Conservation (phyloP, 306 rosid genomes). For the Arachis stenosperma region DNA sequence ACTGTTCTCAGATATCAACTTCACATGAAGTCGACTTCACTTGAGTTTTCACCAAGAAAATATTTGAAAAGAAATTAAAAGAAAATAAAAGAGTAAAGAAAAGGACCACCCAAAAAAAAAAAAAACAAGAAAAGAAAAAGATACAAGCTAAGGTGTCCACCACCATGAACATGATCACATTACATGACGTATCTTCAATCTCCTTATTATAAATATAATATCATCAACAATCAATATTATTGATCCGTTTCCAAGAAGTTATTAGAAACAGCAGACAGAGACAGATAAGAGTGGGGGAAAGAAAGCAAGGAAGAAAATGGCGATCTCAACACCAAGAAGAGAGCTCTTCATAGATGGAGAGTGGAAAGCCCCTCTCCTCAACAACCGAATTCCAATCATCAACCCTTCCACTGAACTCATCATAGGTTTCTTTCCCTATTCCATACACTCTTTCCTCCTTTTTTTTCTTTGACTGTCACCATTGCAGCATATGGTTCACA, state of each 20-base stretch:
- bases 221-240: background rate
- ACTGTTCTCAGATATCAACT: no score
- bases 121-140: no score
- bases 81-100: no score
- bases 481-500: background rate
- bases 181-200: background rate
- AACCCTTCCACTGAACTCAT: constrained; percentile 64
- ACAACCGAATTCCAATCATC: constrained; percentile 70
- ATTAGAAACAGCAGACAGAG: background rate
- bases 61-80: no score
- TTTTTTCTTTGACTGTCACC: constrained; percentile 8
- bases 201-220: background rate
- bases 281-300: background rate
- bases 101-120: no score
- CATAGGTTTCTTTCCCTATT: constrained; percentile 46
- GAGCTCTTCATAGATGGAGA: constrained; percentile 73
- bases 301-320: constrained; percentile 45
- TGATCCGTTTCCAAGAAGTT: constrained; percentile 7
- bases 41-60: no score
- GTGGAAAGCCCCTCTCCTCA: constrained; percentile 69
- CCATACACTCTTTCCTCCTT: no score
- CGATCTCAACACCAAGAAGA: constrained; percentile 57
- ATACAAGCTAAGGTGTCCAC: background rate
- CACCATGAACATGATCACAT: background rate
- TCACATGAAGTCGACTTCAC: no score